Evolutionary conservation across 176 grass and related monocot genomes (phyloP), one percentile per base, ranked within the genome.

Genomic region (Musa itinerans): DNA sequence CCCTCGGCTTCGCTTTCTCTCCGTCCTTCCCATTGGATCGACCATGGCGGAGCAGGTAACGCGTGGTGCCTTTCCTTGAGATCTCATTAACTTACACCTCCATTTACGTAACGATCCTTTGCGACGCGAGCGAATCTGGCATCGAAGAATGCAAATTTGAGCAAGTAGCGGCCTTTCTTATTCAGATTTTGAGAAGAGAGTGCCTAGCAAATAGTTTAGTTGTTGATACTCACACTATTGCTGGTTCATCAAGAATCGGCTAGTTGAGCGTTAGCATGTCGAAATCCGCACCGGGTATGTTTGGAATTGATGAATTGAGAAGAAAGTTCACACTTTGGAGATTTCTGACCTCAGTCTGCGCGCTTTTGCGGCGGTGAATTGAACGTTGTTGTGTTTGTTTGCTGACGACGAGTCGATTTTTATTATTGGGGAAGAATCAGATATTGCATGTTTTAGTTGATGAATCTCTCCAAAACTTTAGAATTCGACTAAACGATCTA

Each of bases 11-110:
- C 57, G 3, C 6, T 4, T 8, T 1, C 57, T 7, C 14, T 19
- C 57, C 1, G n/a, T 17, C 14, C n/a, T 19, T 61, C 57, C n/a
- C 57, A 19, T 59, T 61, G 14, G 57, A 61, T 61, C 57, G 16
- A 61, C 16, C 57, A 61, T 61, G 57, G 57, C 19, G 57, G 57
- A 61, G 57, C 57, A 61, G 57, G 57, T 61, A 61, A 61, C 57
- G 57, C 14, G 57, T 19, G 57, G 4, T 21, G 56, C 2, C 13
- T 17, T 58, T 58, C 56, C 56, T 58, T 58, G 3, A 17, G 56
- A 58, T 17, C 56, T 2, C 16, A 61, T 15, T 61, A 8, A 15
- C n/a, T 21, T 7, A 8, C 15, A 17, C n/a, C 14, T 61, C 16
- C n/a, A 17, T 61, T 61, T 19, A 20, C 57, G 16, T n/a, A 19